phyloP scores from a whole-genome alignment of 257 asterid species.

The Gynochthodes officinalis region DNA sequence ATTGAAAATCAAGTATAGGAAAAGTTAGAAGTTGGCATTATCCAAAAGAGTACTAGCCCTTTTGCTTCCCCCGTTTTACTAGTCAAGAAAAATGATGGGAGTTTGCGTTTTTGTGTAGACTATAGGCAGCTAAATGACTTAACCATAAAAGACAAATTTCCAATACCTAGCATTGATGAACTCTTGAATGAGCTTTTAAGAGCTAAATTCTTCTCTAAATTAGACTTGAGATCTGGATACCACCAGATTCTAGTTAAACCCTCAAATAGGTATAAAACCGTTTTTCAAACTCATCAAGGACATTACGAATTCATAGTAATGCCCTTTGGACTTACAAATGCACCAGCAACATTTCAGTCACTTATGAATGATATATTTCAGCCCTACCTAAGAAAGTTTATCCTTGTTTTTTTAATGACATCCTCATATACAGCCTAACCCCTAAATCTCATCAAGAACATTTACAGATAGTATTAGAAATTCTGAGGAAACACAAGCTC shows the following conservation, averaged over 20 bases:
- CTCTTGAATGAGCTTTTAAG: too few relatives aligned
- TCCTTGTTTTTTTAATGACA: constrained; percentile 1
- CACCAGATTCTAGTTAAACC: neutral
- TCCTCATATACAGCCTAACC: neutral
- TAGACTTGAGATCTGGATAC: neutral
- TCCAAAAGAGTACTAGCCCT: neutral
- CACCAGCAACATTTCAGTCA: too few relatives aligned
- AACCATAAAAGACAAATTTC: constrained; percentile 5
- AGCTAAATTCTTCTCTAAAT: too few relatives aligned
- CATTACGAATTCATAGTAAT: neutral
- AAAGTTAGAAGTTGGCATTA: neutral
- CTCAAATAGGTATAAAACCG: neutral
- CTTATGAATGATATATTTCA: too few relatives aligned
- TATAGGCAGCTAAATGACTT: neutral
- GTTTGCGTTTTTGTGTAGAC: too few relatives aligned
- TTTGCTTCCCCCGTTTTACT: neutral
- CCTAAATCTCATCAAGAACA: neutral
- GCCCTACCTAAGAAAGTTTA: too few relatives aligned
- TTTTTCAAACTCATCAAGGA: neutral
- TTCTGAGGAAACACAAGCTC: too few relatives aligned
- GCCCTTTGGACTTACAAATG: too few relatives aligned
- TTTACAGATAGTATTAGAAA: neutral
- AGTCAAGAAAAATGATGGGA: too few relatives aligned
- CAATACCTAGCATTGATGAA: constrained; percentile 1
- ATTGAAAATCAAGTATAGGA: neutral